Evolutionary conservation across 371 early-diverging fungal species (phyloP), one percentile per base, ranked within the genome.

Genomic region (Entomophthora muscae): DNA sequence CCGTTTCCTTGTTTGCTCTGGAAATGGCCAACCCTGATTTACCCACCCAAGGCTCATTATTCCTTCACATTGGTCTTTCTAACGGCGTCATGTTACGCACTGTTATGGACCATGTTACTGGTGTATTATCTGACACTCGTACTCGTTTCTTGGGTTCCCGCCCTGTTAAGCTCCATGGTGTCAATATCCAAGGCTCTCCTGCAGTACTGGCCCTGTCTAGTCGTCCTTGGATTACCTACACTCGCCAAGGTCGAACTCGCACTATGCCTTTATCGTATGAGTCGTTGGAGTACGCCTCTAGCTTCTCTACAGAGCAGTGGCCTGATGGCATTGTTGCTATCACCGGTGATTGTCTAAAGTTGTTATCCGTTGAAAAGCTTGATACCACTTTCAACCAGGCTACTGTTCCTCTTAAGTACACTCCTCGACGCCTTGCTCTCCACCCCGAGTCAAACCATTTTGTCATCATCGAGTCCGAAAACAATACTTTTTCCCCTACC

Each of bases 21-120:
- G 88, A 88, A 65, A 88, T 91, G 87, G 70, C 77, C 57, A 90
- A 90, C 64, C 75, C 76, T 23, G 81, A 77, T 32, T 42, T 42
- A 17, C 42, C 42, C 42, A 42, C 42, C 42, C 69, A 75, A 10
- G 83, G 76, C 24, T 70, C 71, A 22, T 75, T 92, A 27, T 88
- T 83, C 69, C 76, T 95, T 12, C 84, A 90, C 70, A 86, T 90
- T 66, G 98, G 98, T 61, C 77, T 97, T 57, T 76, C 77, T 29
- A 94, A 92, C 70, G 98, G 98, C 66, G 78, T 93, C 1, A 72
- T 91, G 22, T 69, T 93, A 61, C 87, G 95, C n/a, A 88, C 93
- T 0, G 78, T 89, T 0, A 75, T 95, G 64, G 92, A 92, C 67
- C 81, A 75, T 3, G 77, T 84, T 52, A 87, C 91, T 0, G 96